Evolutionary conservation across 768 basidiomycete genomes (phyloP).

Genomic region (Hypholoma sublateritium): DNA sequence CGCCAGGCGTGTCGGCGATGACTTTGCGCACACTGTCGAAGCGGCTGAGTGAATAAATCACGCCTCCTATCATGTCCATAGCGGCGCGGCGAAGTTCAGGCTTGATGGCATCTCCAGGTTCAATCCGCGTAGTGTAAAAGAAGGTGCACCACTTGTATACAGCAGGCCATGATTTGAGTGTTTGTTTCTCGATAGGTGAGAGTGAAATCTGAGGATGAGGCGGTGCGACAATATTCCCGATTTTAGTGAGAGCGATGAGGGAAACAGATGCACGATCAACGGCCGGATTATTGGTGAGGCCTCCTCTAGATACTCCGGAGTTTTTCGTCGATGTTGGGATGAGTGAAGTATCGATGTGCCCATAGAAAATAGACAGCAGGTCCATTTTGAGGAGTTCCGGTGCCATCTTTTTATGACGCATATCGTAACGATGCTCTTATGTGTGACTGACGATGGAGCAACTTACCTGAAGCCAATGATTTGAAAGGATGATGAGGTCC

Average conservation of each 20-base stretch:
- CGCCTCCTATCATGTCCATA: neutral
- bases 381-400: constrained; percentile 18
- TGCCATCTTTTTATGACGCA: constrained; percentile 2
- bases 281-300: constrained; percentile 13
- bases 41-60: neutral
- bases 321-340: constrained; percentile 10
- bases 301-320: constrained; percentile 4
- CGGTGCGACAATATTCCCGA: constrained; percentile 20
- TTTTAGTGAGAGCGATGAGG: constrained; percentile 32
- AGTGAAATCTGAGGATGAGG: constrained; percentile 8
- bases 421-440: neutral
- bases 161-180: constrained; percentile 32
- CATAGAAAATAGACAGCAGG: constrained; percentile 27
- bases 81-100: neutral
- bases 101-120: constrained; percentile 6
- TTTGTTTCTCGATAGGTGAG: constrained; percentile 17
- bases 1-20: neutral
- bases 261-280: constrained; percentile 30
- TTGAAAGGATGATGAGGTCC: constrained; percentile 22
- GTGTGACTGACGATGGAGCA: neutral
- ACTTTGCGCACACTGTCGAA: neutral
- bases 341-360: constrained; percentile 23
- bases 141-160: constrained; percentile 37
- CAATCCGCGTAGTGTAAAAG: constrained; percentile 27
- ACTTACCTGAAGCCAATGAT: constrained; percentile 25